A percentile compares a stretch with the other conserved stretches of the same genome.
These are phyloP conservation scores for Metschnikowia henanensis DNA, from an alignment of 805 yeast species.

Conservation along the genomic window DNA sequence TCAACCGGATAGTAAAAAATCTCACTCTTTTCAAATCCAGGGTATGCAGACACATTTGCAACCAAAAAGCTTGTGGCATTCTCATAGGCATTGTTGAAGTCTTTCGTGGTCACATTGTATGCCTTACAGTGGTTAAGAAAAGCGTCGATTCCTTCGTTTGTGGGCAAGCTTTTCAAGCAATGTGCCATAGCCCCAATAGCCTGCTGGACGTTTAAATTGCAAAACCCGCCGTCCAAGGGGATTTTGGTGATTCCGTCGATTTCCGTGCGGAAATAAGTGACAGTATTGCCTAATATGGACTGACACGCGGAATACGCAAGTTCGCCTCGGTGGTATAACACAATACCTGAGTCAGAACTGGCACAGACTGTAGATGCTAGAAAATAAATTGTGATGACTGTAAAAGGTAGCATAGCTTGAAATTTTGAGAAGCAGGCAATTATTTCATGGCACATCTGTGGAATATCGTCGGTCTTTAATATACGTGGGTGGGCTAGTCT, in stretches of 20 bases:
- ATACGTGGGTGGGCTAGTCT: too few relatives aligned
- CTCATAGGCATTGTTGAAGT: conserved; percentile 32
- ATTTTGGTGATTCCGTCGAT: background rate
- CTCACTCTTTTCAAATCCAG: conserved; percentile 27
- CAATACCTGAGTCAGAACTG: background rate
- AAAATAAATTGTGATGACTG: too few relatives aligned
- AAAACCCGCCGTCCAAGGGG: conserved; percentile 22
- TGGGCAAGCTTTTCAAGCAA: conserved; percentile 28
- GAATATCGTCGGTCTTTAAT: too few relatives aligned
- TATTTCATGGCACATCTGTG: too few relatives aligned
- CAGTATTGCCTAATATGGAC: conserved; percentile 24
- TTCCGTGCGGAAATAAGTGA: conserved; percentile 20
- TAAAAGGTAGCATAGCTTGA: too few relatives aligned
- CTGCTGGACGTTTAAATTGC: conserved; percentile 33
- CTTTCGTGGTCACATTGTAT: conserved; percentile 27
- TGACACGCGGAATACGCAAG: conserved; percentile 29
- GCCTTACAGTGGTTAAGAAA: conserved; percentile 10
- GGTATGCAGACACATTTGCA: conserved; percentile 30
- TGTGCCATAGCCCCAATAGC: conserved; percentile 41
- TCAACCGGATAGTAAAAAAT: conserved; percentile 38
- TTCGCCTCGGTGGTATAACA: conserved; percentile 3
- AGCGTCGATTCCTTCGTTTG: conserved; percentile 17
- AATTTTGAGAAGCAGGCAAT: too few relatives aligned
- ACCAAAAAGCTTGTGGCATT: conserved; percentile 42
- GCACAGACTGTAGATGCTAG: too few relatives aligned